Base-by-base conservation (phyloP, 805 yeast species). In the Candida pseudoglaebosa region DNA sequence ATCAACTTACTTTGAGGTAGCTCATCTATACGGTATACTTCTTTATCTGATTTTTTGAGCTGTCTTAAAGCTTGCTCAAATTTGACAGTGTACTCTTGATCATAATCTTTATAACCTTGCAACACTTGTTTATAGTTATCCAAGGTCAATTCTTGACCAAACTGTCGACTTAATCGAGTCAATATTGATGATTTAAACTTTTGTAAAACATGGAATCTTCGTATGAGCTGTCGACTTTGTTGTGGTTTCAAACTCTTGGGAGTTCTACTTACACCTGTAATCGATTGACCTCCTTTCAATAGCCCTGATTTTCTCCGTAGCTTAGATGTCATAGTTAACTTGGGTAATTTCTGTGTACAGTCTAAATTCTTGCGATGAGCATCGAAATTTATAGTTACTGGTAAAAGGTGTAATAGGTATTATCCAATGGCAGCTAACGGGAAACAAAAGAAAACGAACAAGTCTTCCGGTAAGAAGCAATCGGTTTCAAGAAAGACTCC, bases 201-300 rank as follows among this genome's bases (percentile, higher is more conserved):
- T 40, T 82, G 70, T 12, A 90, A 65, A 2, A 78, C 73, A 57
- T 89, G 97, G 47, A 78, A 88, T 28, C 88, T 60, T 39, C 96
- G 71, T 19, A 90, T 90, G 15, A 90, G 69, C 50, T 76, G 80
- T 34, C 96, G 67, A 0, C 95, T 83, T 49, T 78, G 69, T 32
- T 73, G 71, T 3, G 88, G 95, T 57, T 82, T 87, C 39, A 82
- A 68, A 5, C 67, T 48, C 29, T 53, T 68, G 2, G 82, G 79
- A 6, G 57, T 54, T 37, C 37, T 47, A 12, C 31, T 32, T 24
- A 43, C 43, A 2, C 60, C 56, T 1, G 72, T 63, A 21, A 67
- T 69, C 15, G 67, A 46, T 35, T 52, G 46, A 1, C 62, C 55
- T 28, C 59, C 49, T 36, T 56, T 61, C 8, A 67, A 49, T 40